Conservation (phyloP, 1,284 basidiomycete species). For the Pyrrhoderma noxium region DNA sequence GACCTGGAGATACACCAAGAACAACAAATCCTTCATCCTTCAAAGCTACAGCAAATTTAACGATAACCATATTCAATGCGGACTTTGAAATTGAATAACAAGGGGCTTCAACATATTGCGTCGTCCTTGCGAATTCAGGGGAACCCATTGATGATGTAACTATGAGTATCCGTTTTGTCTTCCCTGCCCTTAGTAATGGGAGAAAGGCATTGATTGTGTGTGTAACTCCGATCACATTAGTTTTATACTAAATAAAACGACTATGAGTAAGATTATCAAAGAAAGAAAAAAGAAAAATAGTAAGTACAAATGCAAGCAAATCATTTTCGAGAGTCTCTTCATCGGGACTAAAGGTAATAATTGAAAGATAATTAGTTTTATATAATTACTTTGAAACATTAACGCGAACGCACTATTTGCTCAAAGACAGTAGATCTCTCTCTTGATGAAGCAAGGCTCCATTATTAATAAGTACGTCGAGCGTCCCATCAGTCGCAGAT, state of each 20-base stretch:
- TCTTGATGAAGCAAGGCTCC: conserved; percentile 21
- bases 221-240: conserved; percentile 23
- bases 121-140: conserved; percentile 14
- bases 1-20: conserved; percentile 21
- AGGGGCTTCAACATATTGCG: not conserved
- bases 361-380: no score
- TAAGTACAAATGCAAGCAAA: conserved; percentile 21
- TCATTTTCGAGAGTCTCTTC: conserved; percentile 23
- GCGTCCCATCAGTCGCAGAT: conserved; percentile 25
- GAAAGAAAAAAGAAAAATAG: not conserved
- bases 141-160: conserved; percentile 21
- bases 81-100: conserved; percentile 23
- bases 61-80: conserved; percentile 22
- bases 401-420: conserved; percentile 18
- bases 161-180: conserved; percentile 22
- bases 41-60: conserved; percentile 20
- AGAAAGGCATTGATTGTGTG: conserved; percentile 23
- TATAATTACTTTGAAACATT: no score
- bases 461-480: conserved; percentile 31
- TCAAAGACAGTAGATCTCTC: conserved; percentile 14
- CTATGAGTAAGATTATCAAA: not conserved
- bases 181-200: conserved; percentile 22
- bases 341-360: not conserved
- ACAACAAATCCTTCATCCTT: conserved; percentile 21
- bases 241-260: conserved; percentile 16